A percentile compares a stretch with the other conserved stretches of the same genome.
Evolutionary conservation across 2,329 filamentous ascomycete species (phyloP).

Genomic region (Cladorrhinum sp.): DNA sequence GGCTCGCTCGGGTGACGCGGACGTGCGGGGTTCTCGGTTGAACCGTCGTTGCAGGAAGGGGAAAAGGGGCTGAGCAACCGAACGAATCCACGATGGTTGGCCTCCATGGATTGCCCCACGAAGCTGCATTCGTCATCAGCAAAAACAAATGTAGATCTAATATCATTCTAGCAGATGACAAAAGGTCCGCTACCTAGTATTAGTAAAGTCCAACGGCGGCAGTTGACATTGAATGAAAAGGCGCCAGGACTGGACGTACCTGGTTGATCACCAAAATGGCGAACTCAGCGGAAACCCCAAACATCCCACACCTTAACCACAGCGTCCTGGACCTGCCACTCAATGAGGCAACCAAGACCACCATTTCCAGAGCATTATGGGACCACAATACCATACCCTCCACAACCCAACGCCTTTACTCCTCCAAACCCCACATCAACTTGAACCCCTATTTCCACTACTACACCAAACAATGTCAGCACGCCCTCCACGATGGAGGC

Average conservation of each 20-base stretch:
- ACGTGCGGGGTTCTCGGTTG: not conserved
- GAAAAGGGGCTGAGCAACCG: not conserved
- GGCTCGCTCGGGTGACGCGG: too few relatives aligned
- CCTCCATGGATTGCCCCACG: not conserved
- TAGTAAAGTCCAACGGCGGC: not conserved
- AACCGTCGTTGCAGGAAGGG: not conserved
- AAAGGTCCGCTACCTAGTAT: not conserved
- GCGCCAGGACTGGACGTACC: not conserved
- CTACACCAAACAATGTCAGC: constrained; percentile 9
- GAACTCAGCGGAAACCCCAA: not conserved
- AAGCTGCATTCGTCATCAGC: not conserved
- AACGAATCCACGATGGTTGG: not conserved
- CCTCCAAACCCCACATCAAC: not conserved
- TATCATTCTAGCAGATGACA: not conserved
- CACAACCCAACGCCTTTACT: not conserved
- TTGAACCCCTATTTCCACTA: constrained; percentile 7
- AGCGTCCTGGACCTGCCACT: not conserved
- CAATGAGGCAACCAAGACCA: not conserved
- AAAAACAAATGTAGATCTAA: not conserved
- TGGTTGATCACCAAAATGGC: not conserved
- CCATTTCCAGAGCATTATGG: not conserved
- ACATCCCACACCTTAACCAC: not conserved
- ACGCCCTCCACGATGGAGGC: constrained; percentile 9
- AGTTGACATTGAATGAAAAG: not conserved
- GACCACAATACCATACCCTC: not conserved